phyloP scores from a whole-genome alignment of 2,329 filamentous ascomycete species.

The Penicillium expansum region DNA sequence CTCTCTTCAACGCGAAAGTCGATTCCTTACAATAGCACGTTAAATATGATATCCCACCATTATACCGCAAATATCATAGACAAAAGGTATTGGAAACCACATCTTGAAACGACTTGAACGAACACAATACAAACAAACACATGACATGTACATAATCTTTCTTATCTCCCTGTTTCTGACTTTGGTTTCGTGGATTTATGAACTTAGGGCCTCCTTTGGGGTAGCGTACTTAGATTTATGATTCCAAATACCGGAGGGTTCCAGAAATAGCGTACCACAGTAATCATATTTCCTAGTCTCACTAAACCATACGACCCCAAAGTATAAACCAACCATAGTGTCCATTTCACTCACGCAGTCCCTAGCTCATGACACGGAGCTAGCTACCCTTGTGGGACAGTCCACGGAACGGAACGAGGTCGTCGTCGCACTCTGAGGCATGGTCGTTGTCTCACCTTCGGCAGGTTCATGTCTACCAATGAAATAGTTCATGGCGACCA shows the following conservation, averaged over 20 bases:
- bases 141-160: too few species aligned
- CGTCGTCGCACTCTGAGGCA: constrained; percentile 14
- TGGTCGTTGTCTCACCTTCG: constrained; percentile 1
- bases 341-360: not conserved
- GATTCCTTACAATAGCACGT: not conserved
- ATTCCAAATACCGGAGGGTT: not conserved
- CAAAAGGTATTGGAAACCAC: not conserved
- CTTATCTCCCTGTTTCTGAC: too few species aligned
- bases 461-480: constrained; percentile 32
- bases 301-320: too few species aligned
- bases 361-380: not conserved
- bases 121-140: not conserved
- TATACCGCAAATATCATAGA: not conserved
- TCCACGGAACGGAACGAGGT: constrained; percentile 21
- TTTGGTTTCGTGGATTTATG: too few species aligned
- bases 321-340: not conserved
- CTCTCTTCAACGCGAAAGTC: not conserved
- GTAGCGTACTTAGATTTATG: not conserved
- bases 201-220: too few species aligned
- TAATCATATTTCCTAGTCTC: not conserved
- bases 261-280: too few species aligned
- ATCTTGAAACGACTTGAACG: not conserved
- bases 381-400: constrained; percentile 2
- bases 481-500: constrained; percentile 43
- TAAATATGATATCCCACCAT: not conserved